A percentile compares a stretch with the other conserved stretches of the same genome.
These are phyloP conservation scores for Plasmodium gaboni DNA, from an alignment of 169 alveolate genomes.

Conservation along the genomic window DNA sequence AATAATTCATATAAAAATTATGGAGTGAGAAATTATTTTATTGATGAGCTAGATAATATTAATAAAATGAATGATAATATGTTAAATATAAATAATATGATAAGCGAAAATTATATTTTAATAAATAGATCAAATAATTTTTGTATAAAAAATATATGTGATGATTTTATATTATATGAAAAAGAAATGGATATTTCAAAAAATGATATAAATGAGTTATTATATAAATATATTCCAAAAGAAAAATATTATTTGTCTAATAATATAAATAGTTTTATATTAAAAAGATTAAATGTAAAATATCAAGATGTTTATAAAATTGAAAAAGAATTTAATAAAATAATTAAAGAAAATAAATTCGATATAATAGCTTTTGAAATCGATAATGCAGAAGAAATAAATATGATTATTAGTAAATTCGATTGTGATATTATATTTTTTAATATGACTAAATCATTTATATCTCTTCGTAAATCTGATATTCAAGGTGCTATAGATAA, in stretches of 20 bases:
- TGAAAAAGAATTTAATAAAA: slow-evolving; percentile 11
- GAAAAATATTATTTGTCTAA: background rate
- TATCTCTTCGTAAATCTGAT: slow-evolving; percentile 34
- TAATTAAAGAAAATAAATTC: slow-evolving; percentile 14
- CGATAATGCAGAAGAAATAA: slow-evolving; percentile 7
- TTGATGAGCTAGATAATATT: slow-evolving; percentile 14
- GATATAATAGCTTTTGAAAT: slow-evolving; percentile 50
- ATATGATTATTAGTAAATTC: slow-evolving; percentile 14
- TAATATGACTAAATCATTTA: slow-evolving; percentile 7
- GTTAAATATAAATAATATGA: slow-evolving; percentile 24
- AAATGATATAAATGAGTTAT: slow-evolving; percentile 8
- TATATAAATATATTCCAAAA: background rate
- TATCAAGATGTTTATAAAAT: slow-evolving; percentile 32
- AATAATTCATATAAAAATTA: background rate
- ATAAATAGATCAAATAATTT: slow-evolving; percentile 40
- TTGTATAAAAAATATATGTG: slow-evolving; percentile 57
- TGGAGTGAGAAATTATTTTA: slow-evolving; percentile 28
- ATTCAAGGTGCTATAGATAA: slow-evolving; percentile 41
- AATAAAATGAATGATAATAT: slow-evolving; percentile 15
- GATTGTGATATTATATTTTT: slow-evolving; percentile 68
- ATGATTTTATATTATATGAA: slow-evolving; percentile 22
- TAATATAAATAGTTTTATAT: slow-evolving; percentile 21
- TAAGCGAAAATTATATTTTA: slow-evolving; percentile 33
- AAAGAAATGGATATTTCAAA: background rate
- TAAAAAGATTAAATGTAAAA: slow-evolving; percentile 61